phyloP scores from a whole-genome alignment of 768 basidiomycete species.

The Tricholoma flavovirens region DNA sequence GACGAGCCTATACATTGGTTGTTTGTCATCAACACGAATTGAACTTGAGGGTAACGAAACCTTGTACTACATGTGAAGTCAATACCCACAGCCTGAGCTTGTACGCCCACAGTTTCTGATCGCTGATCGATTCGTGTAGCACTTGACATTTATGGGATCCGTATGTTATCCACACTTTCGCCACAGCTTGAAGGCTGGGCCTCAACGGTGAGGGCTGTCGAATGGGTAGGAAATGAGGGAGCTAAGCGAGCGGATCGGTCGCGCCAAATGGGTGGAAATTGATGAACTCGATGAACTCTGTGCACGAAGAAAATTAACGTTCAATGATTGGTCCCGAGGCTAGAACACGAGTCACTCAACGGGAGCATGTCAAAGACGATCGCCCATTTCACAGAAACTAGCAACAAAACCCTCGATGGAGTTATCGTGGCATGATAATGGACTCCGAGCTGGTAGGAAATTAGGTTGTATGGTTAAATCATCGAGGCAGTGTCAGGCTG shows the following conservation, averaged over 20 bases:
- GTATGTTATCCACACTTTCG: neutral
- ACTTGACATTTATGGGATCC: neutral
- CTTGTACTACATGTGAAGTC: neutral
- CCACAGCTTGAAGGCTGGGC: neutral
- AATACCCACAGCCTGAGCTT: neutral
- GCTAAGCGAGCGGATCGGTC: neutral
- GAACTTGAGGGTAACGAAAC: neutral
- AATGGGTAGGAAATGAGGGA: neutral
- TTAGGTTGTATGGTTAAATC: neutral
- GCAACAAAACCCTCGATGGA: neutral
- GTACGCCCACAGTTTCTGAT: neutral
- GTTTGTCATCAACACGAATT: too few relatives aligned
- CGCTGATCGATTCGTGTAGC: neutral
- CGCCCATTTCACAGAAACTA: neutral
- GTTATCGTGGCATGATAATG: neutral
- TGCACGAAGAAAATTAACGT: neutral
- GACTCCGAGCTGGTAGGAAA: neutral
- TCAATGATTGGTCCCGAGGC: neutral
- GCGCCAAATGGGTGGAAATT: neutral
- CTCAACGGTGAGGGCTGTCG: neutral
- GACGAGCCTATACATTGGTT: neutral
- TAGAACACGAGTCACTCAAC: neutral
- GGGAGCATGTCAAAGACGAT: neutral
- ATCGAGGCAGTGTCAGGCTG: neutral
- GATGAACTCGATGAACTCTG: neutral